Evolutionary conservation across 495 filamentous ascomycete genomes (phyloP), one percentile per base, ranked within the genome.

Genomic region (Penicillium desertorum): DNA sequence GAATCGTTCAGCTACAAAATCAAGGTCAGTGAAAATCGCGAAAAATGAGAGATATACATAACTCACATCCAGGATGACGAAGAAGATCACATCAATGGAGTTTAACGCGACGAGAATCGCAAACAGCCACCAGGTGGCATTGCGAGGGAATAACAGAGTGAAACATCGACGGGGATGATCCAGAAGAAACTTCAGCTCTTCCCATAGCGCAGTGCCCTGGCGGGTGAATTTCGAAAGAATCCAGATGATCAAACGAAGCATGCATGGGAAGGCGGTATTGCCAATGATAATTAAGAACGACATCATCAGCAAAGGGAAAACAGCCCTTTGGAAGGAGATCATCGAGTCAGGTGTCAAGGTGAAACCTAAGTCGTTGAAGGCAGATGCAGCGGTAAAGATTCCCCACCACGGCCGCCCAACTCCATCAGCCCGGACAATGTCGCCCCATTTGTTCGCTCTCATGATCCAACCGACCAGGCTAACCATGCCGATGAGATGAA

Each of bases 71-170:
- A 98, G 81, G 51, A 96, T 82, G 44, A 96, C 86, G 64, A 94
- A 96, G 62, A 98, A 88, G 47, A 97, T 81, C 50, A 96, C 66
- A 71, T 98, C 93, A 12, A 91, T 71, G 19, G 79, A 84, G 65
- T 98, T 98, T 60, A 98, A 78, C 3, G 84, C 61, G 7, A 94
- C 76, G n/a, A 98, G 76, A 54, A 96, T 86, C 56, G 85, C 86
- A 69, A 96, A 94, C 3, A 98, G 82, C 91, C 91, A 95, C 93
- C 92, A 96, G 10, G 89, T 96, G n/a, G 93, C 92, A 45, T 84
- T 83, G 0, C 86, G 83, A 7, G 92, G 93, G 64, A 98, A 98
- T 0, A 98, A 78, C 20, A 98, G 79, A 0, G 92, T 97, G 68
- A 97, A 98, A 71, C 93, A 98, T 36, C 94, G 87, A 59, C 93